Base-by-base conservation (phyloP, 345 rosid genomes). In the Camelina hispida region DNA sequence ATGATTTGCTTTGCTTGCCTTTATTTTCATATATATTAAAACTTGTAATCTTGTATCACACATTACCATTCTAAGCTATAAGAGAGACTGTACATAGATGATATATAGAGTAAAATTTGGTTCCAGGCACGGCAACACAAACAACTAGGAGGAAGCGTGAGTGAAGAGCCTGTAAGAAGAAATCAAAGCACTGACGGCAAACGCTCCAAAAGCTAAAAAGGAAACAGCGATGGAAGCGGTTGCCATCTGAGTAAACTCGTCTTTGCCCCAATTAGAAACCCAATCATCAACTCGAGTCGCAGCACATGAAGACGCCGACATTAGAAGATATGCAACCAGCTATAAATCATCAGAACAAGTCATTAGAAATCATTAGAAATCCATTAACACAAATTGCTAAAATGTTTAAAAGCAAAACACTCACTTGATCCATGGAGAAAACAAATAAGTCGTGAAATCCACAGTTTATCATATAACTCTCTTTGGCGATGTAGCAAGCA, bases 241-340 rank as follows among this genome's bases (percentile, higher is more conserved):
- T 1, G 99, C 98, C 98, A 88, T 93, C 75, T 85, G 81, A 5
- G 98, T 96, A 87, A 96, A 96, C 72, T 85, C 87, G 57, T 96
- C 99, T 70, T 89, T 93, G n/a, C 99, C 99, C 99, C 99, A 96
- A 58, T 93, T 96, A 7, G 96, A 88, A 30, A 89, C 89, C 99
- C 99, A 96, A 67, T 93, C 98, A 62, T 83, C 89, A 22, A 91
- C 97, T 9, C 98, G 83, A 7, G 96, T 96, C 43, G 99, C 99
- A 62, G 98, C 96, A 5, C 97, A 81, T 1, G 99, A 93, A 47
- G 99, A 79, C 12, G 98, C 91, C 16, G 99, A 91, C 71, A 96
- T 85, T 70, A 96, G 81, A 62, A 96, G 91, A 83, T 96, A 96
- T 30, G 97, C 93, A 72, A 96, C 67, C 68, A 84, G 67, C 99